These are phyloP conservation scores for Borovskyia barvae DNA, from an alignment of 208 protist genomes.

Conservation along the genomic window DNA sequence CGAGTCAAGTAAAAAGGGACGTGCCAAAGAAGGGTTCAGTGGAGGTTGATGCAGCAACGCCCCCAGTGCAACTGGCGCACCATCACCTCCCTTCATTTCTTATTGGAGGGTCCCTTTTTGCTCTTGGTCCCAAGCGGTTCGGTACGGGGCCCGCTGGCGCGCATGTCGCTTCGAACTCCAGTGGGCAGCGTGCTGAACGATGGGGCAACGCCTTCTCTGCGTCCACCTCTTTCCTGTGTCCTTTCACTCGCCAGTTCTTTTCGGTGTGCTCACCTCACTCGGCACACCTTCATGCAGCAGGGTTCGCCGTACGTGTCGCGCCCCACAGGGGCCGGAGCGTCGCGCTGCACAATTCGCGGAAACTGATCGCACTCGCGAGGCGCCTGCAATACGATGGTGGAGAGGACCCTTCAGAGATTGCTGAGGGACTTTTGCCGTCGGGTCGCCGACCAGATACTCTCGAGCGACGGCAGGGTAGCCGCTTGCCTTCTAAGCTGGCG, in stretches of 20 bases:
- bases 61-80: not conserved
- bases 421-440: no score
- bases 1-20: no score
- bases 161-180: no score
- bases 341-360: slow-evolving; percentile 13
- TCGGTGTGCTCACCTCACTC: slow-evolving; percentile 51
- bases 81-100: slow-evolving; percentile 20
- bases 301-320: slow-evolving; percentile 33
- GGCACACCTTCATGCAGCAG: slow-evolving; percentile 32
- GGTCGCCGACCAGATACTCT: no score
- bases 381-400: no score
- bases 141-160: no score
- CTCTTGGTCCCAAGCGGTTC: no score
- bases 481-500: no score
- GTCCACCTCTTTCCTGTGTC: slow-evolving; percentile 46
- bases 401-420: no score
- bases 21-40: not conserved
- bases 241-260: slow-evolving; percentile 57
- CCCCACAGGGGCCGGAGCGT: slow-evolving; percentile 29
- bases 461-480: no score
- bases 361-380: slow-evolving; percentile 24
- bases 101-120: slow-evolving; percentile 53
- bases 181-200: no score
- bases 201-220: not conserved
- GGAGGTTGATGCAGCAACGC: not conserved